Evolutionary conservation across 345 rosid species (phyloP), one percentile per base, ranked within the genome.

Genomic region (Lepidium didymum): DNA sequence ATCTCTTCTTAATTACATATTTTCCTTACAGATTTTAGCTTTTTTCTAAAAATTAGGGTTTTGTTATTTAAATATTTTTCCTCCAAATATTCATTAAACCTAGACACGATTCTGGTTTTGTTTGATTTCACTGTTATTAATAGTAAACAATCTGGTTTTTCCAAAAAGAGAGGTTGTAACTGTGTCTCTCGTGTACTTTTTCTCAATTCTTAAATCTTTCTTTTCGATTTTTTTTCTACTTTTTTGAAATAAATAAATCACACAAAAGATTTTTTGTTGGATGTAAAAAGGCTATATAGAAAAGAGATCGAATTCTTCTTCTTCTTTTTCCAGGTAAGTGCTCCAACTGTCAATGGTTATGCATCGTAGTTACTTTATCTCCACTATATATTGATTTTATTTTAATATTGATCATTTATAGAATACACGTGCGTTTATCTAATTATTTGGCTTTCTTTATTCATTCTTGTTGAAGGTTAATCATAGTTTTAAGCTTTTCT

Each of bases 331-430:
- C 77, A 60, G 68, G 77, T 74, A 25, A 34, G 68, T 74, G 52
- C n/a, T 67, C 57, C 73, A 74, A 56, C 73, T 74, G 50, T 73
- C 72, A 66, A 73, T 58, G 77, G 67, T 43, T 66, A 50, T 36
- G 62, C 68, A 66, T 72, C 64, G 27, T 2, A 16, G 16, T 56
- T 37, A 64, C 64, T 64, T 29, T 55, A 45, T 27, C 10, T 34
- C 21, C 53, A 53, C 25, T 37, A 14, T 25, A 25, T 25, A 18
- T 55, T 45, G 27, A 13, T 6, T 37, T 53, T 33, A 19, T 11
- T 49, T 23, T 6, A 9, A 15, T 37, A 14, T 23, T 41, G 11
- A 27, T 21, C 41, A 25, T 15, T 36, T 35, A 25, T 54, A 44
- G 33, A 62, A 35, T 37, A 60, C 51, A 60, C 62, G 70, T 72